A percentile compares a stretch with the other conserved stretches of the same genome.
These are phyloP conservation scores for Bolboschoenus planiculmis DNA, from an alignment of 176 grass and related monocot species.

Conservation along the genomic window DNA sequence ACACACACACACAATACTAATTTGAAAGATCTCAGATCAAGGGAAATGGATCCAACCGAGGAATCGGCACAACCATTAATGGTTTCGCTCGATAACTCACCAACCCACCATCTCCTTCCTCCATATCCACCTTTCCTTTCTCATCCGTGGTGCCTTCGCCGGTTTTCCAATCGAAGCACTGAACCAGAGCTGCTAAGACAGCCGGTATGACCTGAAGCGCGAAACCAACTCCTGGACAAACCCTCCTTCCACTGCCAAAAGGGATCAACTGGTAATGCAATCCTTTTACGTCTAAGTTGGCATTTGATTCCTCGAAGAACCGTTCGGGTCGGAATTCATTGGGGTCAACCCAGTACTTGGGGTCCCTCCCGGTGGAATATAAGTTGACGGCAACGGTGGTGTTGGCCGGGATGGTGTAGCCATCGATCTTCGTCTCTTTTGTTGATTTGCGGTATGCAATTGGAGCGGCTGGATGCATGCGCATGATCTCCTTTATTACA, in stretches of 20 bases:
- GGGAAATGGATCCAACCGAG: constrained; percentile 2
- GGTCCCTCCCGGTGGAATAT: constrained; percentile 55
- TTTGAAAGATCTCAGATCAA: constrained; percentile 9
- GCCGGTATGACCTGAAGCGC: constrained; percentile 43
- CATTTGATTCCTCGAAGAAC: background rate
- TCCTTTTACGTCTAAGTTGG: constrained; percentile 40
- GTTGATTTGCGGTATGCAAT: constrained; percentile 30
- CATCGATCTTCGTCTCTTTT: constrained; percentile 25
- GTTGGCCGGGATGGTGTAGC: constrained; percentile 46
- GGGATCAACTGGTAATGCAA: constrained; percentile 70
- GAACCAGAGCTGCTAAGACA: constrained; percentile 44
- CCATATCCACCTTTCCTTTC: constrained; percentile 48
- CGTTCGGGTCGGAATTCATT: constrained; percentile 54
- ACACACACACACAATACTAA: no score
- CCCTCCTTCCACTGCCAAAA: constrained; percentile 51
- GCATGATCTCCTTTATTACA: constrained; percentile 54
- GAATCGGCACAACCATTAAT: background rate
- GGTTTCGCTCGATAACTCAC: background rate
- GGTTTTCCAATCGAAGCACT: constrained; percentile 55
- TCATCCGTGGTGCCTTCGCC: background rate
- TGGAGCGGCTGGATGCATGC: constrained; percentile 49
- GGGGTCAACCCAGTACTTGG: constrained; percentile 33
- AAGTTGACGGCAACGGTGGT: constrained; percentile 50
- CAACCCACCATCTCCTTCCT: constrained; percentile 34
- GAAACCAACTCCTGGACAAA: constrained; percentile 57